Percentiles rank a stretch among this genome's conserved stretches.
phyloP scores from a whole-genome alignment of 2,329 filamentous ascomycete species.

The Cladorrhinum sp. region DNA sequence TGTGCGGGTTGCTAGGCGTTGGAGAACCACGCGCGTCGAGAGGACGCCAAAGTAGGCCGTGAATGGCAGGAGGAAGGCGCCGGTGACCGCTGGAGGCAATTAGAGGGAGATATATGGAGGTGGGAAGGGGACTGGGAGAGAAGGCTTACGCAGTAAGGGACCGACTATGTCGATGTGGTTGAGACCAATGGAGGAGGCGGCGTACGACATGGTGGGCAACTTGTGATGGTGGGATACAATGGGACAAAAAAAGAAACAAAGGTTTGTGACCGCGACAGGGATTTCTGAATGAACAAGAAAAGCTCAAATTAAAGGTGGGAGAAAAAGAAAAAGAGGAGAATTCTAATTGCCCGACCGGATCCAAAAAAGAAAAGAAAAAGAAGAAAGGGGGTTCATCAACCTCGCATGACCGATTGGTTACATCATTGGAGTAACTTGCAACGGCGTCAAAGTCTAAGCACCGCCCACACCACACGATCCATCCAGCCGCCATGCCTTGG shows the following conservation, averaged over 20 bases:
- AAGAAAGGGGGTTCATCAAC: background rate
- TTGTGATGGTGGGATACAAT: background rate
- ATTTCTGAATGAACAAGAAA: no score
- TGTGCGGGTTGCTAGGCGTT: conserved; percentile 29
- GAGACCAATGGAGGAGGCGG: conserved; percentile 9
- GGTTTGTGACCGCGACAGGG: no score
- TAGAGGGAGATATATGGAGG: background rate
- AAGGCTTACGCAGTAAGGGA: conserved; percentile 12
- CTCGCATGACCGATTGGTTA: background rate
- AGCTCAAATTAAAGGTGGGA: no score
- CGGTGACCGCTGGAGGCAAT: conserved; percentile 30
- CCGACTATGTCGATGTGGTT: conserved; percentile 16
- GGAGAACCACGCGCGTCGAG: conserved; percentile 28
- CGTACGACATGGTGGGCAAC: conserved; percentile 8
- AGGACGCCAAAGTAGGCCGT: conserved; percentile 33
- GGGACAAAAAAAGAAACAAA: background rate
- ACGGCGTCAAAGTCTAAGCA: background rate
- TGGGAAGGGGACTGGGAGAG: background rate
- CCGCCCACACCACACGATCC: no score
- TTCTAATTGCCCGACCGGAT: no score
- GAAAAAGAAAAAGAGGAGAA: no score
- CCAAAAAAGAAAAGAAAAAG: background rate
- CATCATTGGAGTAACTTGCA: background rate
- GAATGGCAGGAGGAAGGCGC: conserved; percentile 32
- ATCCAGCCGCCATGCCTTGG: no score